Evolutionary conservation across 1,284 basidiomycete genomes (phyloP).

Genomic region (Papiliotrema terrestris): DNA sequence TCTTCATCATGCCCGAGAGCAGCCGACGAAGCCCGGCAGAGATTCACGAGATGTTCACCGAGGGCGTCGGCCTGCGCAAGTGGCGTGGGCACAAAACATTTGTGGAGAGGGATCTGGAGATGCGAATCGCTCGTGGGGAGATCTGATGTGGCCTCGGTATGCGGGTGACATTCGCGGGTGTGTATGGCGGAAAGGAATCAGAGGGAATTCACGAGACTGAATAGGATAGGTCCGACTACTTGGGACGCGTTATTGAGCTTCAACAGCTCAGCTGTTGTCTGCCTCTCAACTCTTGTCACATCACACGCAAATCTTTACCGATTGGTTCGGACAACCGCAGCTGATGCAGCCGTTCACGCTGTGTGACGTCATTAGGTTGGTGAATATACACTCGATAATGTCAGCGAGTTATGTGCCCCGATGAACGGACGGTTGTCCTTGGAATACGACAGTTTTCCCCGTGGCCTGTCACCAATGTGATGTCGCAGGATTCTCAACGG

Average conservation of each 20-base stretch:
- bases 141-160: too few species aligned
- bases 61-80: not conserved
- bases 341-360: not conserved
- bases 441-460: too few species aligned
- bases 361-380: not conserved
- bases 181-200: too few species aligned
- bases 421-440: too few species aligned
- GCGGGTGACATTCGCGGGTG: too few species aligned
- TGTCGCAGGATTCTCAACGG: too few species aligned
- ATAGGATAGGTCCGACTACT: too few species aligned
- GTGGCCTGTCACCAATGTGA: too few species aligned
- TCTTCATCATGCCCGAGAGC: slow-evolving; percentile 3
- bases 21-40: not conserved
- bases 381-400: too few species aligned
- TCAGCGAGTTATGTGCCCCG: too few species aligned
- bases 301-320: not conserved
- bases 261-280: not conserved
- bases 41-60: slow-evolving; percentile 1
- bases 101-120: slow-evolving; percentile 1
- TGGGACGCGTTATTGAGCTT: too few species aligned
- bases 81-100: not conserved
- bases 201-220: too few species aligned
- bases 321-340: slow-evolving; percentile 2
- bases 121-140: not conserved
- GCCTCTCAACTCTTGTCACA: slow-evolving; percentile 1